Evolutionary conservation across 352 stramenopile species (phyloP).

Genomic region (Phytophthora litchii): DNA sequence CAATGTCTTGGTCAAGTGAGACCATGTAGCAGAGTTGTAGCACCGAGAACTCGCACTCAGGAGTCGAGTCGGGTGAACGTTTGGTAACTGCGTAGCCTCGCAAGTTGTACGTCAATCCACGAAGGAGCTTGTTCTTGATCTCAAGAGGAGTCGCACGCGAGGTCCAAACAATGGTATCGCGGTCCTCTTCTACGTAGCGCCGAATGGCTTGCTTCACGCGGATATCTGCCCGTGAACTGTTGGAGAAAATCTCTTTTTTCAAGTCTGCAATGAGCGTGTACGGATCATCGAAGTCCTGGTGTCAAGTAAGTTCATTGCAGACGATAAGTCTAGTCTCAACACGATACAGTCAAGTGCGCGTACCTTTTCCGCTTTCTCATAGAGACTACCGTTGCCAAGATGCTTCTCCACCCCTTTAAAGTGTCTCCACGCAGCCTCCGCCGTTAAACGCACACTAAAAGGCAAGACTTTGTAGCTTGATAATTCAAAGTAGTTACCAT

Average conservation of each 20-base stretch:
- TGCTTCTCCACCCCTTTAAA: slow-evolving; percentile 35
- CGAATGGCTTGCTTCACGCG: slow-evolving; percentile 52
- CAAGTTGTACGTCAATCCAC: slow-evolving; percentile 40
- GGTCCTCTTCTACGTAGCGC: slow-evolving; percentile 47
- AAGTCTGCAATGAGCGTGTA: slow-evolving; percentile 56
- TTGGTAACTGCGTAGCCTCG: slow-evolving; percentile 50
- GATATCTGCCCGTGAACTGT: slow-evolving; percentile 45
- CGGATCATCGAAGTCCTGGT: slow-evolving; percentile 16
- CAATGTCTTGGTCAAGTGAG: slow-evolving; percentile 11
- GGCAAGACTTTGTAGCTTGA: slow-evolving; percentile 29
- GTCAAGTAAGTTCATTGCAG: neutral
- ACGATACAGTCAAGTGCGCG: neutral
- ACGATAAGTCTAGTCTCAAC: neutral
- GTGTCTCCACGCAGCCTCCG: slow-evolving; percentile 22
- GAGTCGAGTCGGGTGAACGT: slow-evolving; percentile 2
- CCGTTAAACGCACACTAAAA: slow-evolving; percentile 11
- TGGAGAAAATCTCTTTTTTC: slow-evolving; percentile 44
- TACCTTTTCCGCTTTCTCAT: slow-evolving; percentile 28
- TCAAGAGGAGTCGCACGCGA: slow-evolving; percentile 38
- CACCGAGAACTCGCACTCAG: slow-evolving; percentile 3
- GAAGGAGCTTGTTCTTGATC: slow-evolving; percentile 46
- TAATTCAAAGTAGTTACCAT: slow-evolving; percentile 29
- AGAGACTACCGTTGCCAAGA: slow-evolving; percentile 22
- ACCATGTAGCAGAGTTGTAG: slow-evolving; percentile 24
- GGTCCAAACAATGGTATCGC: slow-evolving; percentile 47